Base-by-base conservation (phyloP, 1,284 basidiomycete species). In the Ustilago sp. region DNA sequence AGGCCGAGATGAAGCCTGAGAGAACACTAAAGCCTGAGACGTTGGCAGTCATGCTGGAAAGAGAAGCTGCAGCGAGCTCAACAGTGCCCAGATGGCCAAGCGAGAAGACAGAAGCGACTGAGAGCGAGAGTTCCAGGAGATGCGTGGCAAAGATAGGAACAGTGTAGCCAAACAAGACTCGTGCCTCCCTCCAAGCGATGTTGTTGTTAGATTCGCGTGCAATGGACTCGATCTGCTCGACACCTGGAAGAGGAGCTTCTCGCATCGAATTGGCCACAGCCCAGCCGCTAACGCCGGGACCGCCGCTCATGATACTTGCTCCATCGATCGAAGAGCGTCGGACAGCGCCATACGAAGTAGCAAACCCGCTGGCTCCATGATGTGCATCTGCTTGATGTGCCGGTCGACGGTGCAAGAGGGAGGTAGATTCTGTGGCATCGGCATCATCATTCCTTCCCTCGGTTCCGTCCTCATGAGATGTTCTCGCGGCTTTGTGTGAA, bases 1-100 rank as follows among this genome's bases (percentile, higher is more conserved):
- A 66, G 0, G 93, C 92, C 64, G 91, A 92, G 15, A 91, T 89
- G 80, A 96, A 91, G 12, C 94, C 94, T 39, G 79, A 79, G n/a
- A 85, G 67, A 41, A 85, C 72, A 39, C 79, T 80, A 63, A 74
- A 85, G 52, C 83, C 83, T 3, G 83, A 83, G 28, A 85, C 83
- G 59, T 84, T 84, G 43, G 83, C 83, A 17, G 83, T 85, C 82
- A 85, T 84, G 47, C 73, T 77, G 31, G 83, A 77, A 8, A 85
- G 74, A 31, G 80, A 81, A 11, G 83, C 81, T 9, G 83, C 80
- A 13, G 83, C 83, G 4, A 85, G 77, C 63, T 84, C 79, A 13
- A 77, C 67, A 9, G 82, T 84, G 48, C 83, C 83, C 35, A 85
- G 76, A 54, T 85, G 83, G 12, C 83, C 83, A n/a, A 85, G 72